Conservation (phyloP, 768 basidiomycete species). For the Cystoderma amianthinum region DNA sequence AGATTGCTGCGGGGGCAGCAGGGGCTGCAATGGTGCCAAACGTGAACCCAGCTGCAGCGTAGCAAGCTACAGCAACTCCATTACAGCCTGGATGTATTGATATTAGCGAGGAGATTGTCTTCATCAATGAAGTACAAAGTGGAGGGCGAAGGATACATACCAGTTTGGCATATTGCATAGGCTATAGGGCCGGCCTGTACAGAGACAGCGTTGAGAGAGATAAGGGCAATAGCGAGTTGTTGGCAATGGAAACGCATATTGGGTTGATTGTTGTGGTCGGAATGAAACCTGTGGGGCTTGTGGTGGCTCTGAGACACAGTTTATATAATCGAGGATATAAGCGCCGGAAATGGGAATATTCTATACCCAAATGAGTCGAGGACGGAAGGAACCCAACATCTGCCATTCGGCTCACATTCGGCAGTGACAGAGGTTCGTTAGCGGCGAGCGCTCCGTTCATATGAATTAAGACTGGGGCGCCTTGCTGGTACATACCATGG, state of each 20-base stretch:
- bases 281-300: no score
- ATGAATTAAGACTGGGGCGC: no score
- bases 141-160: not conserved
- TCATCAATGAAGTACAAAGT: not conserved
- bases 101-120: not conserved
- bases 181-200: not conserved
- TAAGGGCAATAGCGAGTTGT: not conserved
- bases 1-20: conserved; percentile 25
- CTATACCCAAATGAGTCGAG: no score
- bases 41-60: conserved; percentile 30
- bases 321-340: no score
- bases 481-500: no score
- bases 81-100: conserved; percentile 1
- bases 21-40: conserved; percentile 35
- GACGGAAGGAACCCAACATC: no score
- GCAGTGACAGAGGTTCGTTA: no score
- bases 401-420: no score
- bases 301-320: no score
- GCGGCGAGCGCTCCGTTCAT: no score
- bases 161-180: conserved; percentile 1
- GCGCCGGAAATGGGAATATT: no score
- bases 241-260: not conserved
- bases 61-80: conserved; percentile 28
- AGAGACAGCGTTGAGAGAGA: no score
- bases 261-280: not conserved